Base-by-base conservation (phyloP, 176 grass and related monocot genomes). In the Avena eriantha region DNA sequence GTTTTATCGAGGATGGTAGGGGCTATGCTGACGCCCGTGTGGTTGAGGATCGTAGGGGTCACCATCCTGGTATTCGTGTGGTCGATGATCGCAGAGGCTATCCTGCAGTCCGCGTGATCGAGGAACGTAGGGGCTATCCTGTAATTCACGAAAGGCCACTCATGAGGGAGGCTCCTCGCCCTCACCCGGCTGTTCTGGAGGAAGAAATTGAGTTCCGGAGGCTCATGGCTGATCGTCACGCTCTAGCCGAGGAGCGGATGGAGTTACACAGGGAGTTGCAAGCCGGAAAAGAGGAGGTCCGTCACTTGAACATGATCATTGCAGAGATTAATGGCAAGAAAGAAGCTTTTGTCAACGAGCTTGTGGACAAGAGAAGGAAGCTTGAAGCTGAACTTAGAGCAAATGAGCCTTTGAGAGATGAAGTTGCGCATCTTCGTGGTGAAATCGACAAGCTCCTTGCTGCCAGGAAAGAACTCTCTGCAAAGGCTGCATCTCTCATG, bases 361-460 rank as follows among this genome's bases (percentile, higher is more conserved):
- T 92, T 64, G 85, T 92, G 67, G 90, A 92, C 77, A 92, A 89
- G 82, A 83, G 84, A 47, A 84, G 85, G 88, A 95, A 92, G 85
- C 88, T 95, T 82, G 93, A 95, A 87, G 71, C 90, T 64, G 93
- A 92, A 82, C 83, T 90, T 67, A 89, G 88, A 87, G 76, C 86
- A 65, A 77, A 82, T 84, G 90, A 92, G 75, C 86, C 86, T 45
- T 77, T 95, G 51, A 81, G 80, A 64, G 83, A 90, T 74, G 93
- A 92, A 83, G 59, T 79, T 23, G 7, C 82, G 54, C 90, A 95
- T 64, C 90, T 92, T 69, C 93, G 53, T 75, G 77, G 77, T 72
- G 90, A 92, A 76, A 76, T 92, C 63, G 85, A 90, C n/a, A 95
- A 85, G 34, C 88, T 90, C 66, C 35, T 83, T 85, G 77, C 22